Conservation (phyloP, 768 basidiomycete species). For the Lepiota subincarnata region DNA sequence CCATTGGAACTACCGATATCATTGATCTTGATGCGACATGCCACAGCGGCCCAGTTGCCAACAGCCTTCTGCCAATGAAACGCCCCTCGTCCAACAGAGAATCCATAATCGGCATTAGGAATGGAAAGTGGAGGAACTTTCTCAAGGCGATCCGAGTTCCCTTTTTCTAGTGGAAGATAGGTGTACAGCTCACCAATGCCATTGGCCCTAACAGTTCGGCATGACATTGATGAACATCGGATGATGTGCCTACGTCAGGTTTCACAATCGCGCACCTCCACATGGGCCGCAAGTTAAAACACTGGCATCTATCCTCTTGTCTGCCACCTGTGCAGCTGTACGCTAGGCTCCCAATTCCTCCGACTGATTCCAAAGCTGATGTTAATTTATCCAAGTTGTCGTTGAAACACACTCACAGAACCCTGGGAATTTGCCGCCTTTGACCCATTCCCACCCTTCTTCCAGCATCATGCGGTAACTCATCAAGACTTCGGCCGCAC, state of each 20-base stretch:
- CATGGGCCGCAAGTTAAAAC: conserved; percentile 71
- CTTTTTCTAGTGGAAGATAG: conserved; percentile 52
- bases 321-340: conserved; percentile 70
- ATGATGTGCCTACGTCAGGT: not conserved
- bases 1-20: conserved; percentile 56
- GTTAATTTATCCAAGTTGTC: not conserved
- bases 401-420: conserved; percentile 43
- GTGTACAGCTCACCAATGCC: conserved; percentile 65
- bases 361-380: conserved; percentile 32
- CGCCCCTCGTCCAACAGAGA: conserved; percentile 63
- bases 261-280: conserved; percentile 47
- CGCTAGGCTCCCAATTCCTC: conserved; percentile 51
- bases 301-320: conserved; percentile 55
- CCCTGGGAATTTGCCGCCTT: conserved; percentile 76
- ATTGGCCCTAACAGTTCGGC: conserved; percentile 32
- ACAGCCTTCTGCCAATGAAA: conserved; percentile 51
- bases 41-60: conserved; percentile 56
- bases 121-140: conserved; percentile 45
- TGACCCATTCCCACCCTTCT: conserved; percentile 60
- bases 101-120: conserved; percentile 55
- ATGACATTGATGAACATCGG: not conserved
- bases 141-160: conserved; percentile 39
- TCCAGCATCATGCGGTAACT: conserved; percentile 67
- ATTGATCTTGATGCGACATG: conserved; percentile 70
- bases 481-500: conserved; percentile 52